A percentile compares a stretch with the other conserved stretches of the same genome.
Conservation (phyloP, 345 rosid species). For the Salix caprea region DNA sequence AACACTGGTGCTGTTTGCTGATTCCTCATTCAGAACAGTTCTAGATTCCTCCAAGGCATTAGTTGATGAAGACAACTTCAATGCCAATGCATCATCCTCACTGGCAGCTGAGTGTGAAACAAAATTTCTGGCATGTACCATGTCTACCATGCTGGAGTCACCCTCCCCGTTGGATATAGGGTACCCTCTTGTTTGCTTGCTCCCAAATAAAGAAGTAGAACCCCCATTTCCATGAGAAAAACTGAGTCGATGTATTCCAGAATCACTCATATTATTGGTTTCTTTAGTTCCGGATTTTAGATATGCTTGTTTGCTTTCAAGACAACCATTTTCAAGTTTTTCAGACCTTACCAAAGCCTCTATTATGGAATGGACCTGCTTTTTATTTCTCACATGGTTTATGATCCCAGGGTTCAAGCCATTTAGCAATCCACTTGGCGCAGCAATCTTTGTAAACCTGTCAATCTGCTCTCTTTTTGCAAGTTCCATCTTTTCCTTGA, state of each 20-base stretch:
- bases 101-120: constrained; percentile 14
- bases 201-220: constrained; percentile 25
- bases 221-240: constrained; percentile 27
- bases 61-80: constrained; percentile 51
- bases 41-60: constrained; percentile 42
- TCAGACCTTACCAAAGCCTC: constrained; percentile 70
- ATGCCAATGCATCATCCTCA: constrained; percentile 40
- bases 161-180: constrained; percentile 23
- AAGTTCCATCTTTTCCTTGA: constrained; percentile 61
- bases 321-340: constrained; percentile 27
- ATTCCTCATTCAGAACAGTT: constrained; percentile 43
- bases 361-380: constrained; percentile 87
- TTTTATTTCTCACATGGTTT: constrained; percentile 78
- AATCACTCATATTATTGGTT: constrained; percentile 17
- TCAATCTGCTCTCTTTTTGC: constrained; percentile 77
- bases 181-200: constrained; percentile 25
- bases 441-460: constrained; percentile 73
- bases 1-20: constrained; percentile 33
- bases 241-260: constrained; percentile 26
- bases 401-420: constrained; percentile 90
- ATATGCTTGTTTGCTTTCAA: constrained; percentile 26
- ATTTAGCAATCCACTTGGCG: constrained; percentile 87
- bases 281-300: constrained; percentile 33
- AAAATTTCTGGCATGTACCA: constrained; percentile 15
- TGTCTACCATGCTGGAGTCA: constrained; percentile 34